Percentiles rank a stretch among this genome's conserved stretches.
These are phyloP conservation scores for Salix dunnii DNA, from an alignment of 345 rosid genomes.

Conservation along the genomic window DNA sequence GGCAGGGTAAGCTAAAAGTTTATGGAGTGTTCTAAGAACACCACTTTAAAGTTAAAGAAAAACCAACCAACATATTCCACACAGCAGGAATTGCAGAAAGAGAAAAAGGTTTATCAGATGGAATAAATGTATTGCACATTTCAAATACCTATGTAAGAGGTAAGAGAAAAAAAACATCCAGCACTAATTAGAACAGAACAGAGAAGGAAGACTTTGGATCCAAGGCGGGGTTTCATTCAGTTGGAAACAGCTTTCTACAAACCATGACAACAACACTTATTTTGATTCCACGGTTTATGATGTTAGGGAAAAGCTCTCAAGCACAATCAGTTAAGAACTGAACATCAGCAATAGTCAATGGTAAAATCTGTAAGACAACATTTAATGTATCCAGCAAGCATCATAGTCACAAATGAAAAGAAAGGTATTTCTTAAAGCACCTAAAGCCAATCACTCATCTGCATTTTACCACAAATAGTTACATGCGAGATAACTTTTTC, in stretches of 20 bases:
- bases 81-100: background rate
- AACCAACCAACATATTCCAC: background rate
- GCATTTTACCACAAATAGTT: background rate
- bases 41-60: background rate
- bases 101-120: background rate
- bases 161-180: background rate
- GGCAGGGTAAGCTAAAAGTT: background rate
- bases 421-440: background rate
- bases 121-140: background rate
- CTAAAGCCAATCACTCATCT: background rate
- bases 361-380: background rate
- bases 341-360: background rate
- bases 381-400: background rate
- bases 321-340: background rate
- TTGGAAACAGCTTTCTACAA: background rate
- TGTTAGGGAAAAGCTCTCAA: background rate
- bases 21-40: background rate
- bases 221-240: background rate
- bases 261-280: background rate
- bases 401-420: background rate
- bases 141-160: background rate
- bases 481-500: background rate
- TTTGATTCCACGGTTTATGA: background rate
- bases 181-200: background rate
- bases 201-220: background rate